Base-by-base conservation (phyloP, 2,329 filamentous ascomycete genomes). In the Bipolaris cookei region DNA sequence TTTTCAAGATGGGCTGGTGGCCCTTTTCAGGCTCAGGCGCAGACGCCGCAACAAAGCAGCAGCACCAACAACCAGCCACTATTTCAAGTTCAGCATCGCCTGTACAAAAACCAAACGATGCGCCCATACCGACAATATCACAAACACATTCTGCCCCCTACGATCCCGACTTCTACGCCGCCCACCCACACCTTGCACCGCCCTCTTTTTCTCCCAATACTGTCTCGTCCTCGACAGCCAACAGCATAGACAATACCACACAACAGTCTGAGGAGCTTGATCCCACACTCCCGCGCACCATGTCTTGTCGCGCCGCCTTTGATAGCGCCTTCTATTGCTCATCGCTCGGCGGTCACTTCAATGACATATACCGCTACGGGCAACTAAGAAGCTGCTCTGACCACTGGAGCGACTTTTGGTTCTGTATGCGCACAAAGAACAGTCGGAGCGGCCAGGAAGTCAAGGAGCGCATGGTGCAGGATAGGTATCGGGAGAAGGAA, bases 311-410 rank as follows among this genome's bases (percentile, higher is more conserved):
- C 49, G 84, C 89, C 59, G 90, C 92, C 67, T 98, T 99, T 80
- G 95, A 99, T 80, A 84, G 87, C 62, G 93, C 94, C 58, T 97
- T 94, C 84, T 91, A 94, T 82, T 99, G 95, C 84, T 91, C 95
- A 74, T 92, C 90, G 0, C 82, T 97, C 7, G 93, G 92, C 51
- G 92, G 94, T 0, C 93, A 98, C 76, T 97, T 93, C 82, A 92
- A 90, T 70, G 88, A 92, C 70, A 85, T 98, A 35, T 99, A 98
- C 82, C 90, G 95, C 37, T 89, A 92, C 73, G 95, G 95, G 60
- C 80, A 82, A 39, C 80, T 96, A 70, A 86, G 89, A 42, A 83
- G 85, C 3, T 99, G 95, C 82, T 86, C 83, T 60, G 90, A 96
- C 65, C 88, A 92, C 62, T 97, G 94, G 92, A 85, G 89, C 59